Conservation (phyloP, 306 rosid genomes). For the Malus sylvestris region DNA sequence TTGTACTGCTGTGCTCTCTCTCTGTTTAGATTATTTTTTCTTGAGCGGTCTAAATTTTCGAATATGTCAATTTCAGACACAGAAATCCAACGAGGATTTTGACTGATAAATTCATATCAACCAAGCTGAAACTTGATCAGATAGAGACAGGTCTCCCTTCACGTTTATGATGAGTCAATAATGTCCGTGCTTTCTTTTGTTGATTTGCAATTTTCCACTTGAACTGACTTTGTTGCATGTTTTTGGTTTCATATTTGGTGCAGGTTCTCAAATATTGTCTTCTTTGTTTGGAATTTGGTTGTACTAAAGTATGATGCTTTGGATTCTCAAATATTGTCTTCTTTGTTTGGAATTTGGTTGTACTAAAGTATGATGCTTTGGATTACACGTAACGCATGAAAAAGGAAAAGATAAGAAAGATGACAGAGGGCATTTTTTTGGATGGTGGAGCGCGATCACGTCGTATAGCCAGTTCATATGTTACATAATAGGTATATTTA, state of each 20-base stretch:
- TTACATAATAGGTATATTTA: too few species aligned
- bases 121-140: neutral
- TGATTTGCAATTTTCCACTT: slow-evolving; percentile 1
- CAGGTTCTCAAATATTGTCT: neutral
- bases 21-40: too few species aligned
- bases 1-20: too few species aligned
- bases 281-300: neutral
- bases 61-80: too few species aligned
- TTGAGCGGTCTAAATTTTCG: too few species aligned
- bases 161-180: neutral
- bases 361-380: neutral
- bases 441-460: neutral
- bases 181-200: neutral
- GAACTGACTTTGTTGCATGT: neutral
- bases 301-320: neutral
- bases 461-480: neutral
- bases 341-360: neutral
- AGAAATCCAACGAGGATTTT: too few species aligned
- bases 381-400: neutral
- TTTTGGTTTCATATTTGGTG: neutral
- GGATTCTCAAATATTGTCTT: neutral
- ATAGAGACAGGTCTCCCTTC: neutral
- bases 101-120: neutral
- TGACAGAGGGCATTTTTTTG: neutral
- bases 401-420: neutral